Evolutionary conservation across 2,329 filamentous ascomycete genomes (phyloP).

Genomic region (Exophiala alcalophila): DNA sequence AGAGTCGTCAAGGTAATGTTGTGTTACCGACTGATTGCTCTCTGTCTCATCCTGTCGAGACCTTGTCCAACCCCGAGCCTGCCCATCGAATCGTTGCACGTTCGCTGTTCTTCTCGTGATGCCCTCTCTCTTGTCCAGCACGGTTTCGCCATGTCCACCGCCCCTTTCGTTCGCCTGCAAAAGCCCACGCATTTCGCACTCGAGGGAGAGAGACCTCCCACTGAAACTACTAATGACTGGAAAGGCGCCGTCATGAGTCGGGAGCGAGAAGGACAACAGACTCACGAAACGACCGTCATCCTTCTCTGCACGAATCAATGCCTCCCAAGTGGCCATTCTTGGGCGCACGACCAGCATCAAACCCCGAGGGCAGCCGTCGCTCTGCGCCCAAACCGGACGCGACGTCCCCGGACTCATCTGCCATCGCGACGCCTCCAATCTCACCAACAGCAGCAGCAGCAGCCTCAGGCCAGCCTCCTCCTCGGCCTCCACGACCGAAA

Average conservation of each 20-base stretch:
- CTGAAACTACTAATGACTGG: too few relatives aligned
- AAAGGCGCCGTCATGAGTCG: too few relatives aligned
- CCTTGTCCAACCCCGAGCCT: constrained; percentile 1
- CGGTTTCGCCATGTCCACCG: background rate
- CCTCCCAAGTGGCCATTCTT: too few relatives aligned
- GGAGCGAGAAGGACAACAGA: too few relatives aligned
- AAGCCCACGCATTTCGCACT: too few relatives aligned
- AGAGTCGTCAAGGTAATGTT: constrained; percentile 4
- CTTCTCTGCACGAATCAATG: too few relatives aligned
- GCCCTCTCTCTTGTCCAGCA: constrained; percentile 1
- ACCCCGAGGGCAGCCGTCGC: background rate
- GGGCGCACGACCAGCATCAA: background rate
- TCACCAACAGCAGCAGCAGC: too few relatives aligned
- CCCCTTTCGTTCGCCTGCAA: too few relatives aligned
- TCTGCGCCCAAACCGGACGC: background rate
- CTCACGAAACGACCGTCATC: too few relatives aligned
- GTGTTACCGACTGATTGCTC: constrained; percentile 16
- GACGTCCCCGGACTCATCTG: background rate
- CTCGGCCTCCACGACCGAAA: constrained; percentile 27
- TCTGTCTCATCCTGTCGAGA: constrained; percentile 6
- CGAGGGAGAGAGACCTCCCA: too few relatives aligned
- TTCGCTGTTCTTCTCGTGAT: constrained; percentile 11
- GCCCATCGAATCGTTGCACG: constrained; percentile 6
- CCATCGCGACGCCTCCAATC: background rate
- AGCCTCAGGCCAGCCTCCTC: constrained; percentile 18